Evolutionary conservation across 2,329 filamentous ascomycete species (phyloP), one percentile per base, ranked within the genome.

Genomic region (Pseudogymnoascus sp.): DNA sequence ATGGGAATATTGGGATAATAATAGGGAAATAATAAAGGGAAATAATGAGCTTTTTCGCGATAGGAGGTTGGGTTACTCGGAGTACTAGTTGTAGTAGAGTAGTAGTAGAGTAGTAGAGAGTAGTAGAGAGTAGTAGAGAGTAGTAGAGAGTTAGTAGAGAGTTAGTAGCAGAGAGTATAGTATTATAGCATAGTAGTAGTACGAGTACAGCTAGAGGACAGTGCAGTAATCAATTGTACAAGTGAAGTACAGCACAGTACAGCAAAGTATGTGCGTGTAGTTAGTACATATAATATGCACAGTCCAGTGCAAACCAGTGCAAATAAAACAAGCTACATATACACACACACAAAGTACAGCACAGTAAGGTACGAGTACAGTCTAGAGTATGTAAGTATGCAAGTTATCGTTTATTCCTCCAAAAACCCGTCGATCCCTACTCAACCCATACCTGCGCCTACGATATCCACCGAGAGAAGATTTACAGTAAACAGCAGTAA

Each of bases 401-500:
- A 42, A 47, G 42, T 47, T 47, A 14, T 26, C 21, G 12, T 51
- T 51, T 51, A 18, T 11, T 3, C 3, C n/a, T 8, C 21, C 4
- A 26, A 31, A 54, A 29, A 29, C 14, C 11, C 26, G 47, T 31
- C 47, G 47, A 57, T 57, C 47, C 47, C 47, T 51, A 51, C 45
- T 51, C 45, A 54, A 54, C 45, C 45, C 45, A 54, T 54, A 31
- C 45, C 3, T 4, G 23, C 26, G 23, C 18, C 51, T 57, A 57
- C 51, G 51, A 34, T 57, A 57, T 57, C 51, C 51, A 57, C 51
- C 47, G 47, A 57, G 47, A 57, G n/a, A 34, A 34, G 51, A 57
- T 57, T 57, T 57, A 57, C 42, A 26, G 21, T 47, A 47, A 21
- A n/a, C 21, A 21, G 21, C 40, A 23, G 16, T 42, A 40, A 14